Evolutionary conservation across 352 stramenopile genomes (phyloP).

Genomic region (Globisporangium rhizosaccharum): DNA sequence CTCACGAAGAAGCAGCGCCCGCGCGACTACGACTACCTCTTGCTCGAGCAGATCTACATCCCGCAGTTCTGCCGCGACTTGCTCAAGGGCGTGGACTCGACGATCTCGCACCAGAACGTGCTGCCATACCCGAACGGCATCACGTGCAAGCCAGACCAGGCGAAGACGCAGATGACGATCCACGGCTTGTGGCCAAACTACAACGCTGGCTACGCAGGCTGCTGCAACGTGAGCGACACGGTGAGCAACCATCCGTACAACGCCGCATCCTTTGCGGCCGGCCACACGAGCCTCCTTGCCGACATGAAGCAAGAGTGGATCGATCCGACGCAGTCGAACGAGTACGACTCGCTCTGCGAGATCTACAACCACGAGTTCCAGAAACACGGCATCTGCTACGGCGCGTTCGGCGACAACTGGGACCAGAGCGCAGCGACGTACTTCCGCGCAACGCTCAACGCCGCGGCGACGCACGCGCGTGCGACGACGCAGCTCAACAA

Average conservation of each 20-base stretch:
- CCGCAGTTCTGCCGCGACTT: conserved; percentile 81
- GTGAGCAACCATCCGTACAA: conserved; percentile 58
- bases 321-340: conserved; percentile 45
- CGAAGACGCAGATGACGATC: conserved; percentile 57
- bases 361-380: conserved; percentile 88
- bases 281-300: conserved; percentile 39
- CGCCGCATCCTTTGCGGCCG: conserved; percentile 30
- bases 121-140: conserved; percentile 53
- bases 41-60: conserved; percentile 75
- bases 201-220: conserved; percentile 61
- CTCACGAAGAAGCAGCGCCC: conserved; percentile 59
- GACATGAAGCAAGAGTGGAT: conserved; percentile 63
- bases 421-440: conserved; percentile 61
- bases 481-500: conserved; percentile 54
- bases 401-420: conserved; percentile 49
- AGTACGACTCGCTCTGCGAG: conserved; percentile 69
- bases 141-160: conserved; percentile 27
- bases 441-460: conserved; percentile 57
- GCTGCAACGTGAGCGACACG: conserved; percentile 60
- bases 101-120: conserved; percentile 80
- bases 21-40: conserved; percentile 71
- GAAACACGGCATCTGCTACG: conserved; percentile 84
- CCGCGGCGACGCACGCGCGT: conserved; percentile 24
- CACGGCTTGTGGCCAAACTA: conserved; percentile 80
- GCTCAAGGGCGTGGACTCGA: conserved; percentile 63